phyloP scores from a whole-genome alignment of 495 filamentous ascomycete genomes.

The Penicillium macrosclerotiorum region DNA sequence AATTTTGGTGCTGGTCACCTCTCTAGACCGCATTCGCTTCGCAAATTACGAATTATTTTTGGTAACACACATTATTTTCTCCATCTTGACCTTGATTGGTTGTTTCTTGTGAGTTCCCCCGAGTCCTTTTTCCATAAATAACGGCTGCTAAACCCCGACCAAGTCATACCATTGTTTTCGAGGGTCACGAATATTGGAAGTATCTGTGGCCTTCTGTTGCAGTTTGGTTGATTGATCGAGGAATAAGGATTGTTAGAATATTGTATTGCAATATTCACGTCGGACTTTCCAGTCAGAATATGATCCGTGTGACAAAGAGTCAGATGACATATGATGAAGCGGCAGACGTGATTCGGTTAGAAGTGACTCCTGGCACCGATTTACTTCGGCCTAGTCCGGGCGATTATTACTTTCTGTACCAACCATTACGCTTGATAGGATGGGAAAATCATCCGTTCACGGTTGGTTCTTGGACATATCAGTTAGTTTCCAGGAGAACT shows the following conservation, averaged over 20 bases:
- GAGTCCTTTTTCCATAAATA: neutral
- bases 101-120: slow-evolving; percentile 49
- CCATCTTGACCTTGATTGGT: slow-evolving; percentile 46
- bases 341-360: slow-evolving; percentile 51
- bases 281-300: slow-evolving; percentile 10
- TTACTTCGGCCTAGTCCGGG: slow-evolving; percentile 42
- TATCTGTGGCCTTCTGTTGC: slow-evolving; percentile 52
- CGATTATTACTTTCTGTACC: slow-evolving; percentile 58
- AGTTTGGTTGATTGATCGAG: slow-evolving; percentile 53
- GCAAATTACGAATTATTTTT: slow-evolving; percentile 55
- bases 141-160: slow-evolving; percentile 1
- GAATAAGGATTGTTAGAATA: slow-evolving; percentile 45
- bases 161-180: slow-evolving; percentile 50
- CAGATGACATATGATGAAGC: slow-evolving; percentile 44
- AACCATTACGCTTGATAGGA: slow-evolving; percentile 44
- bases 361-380: slow-evolving; percentile 33
- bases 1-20: slow-evolving; percentile 42
- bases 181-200: slow-evolving; percentile 46
- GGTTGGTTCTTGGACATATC: slow-evolving; percentile 43
- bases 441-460: slow-evolving; percentile 66
- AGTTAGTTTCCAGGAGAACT: neutral
- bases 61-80: slow-evolving; percentile 50
- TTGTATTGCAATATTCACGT: slow-evolving; percentile 48
- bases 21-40: slow-evolving; percentile 47
- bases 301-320: slow-evolving; percentile 26